Base-by-base conservation (phyloP, 75 land plant species). In the Cryptomeria japonica region DNA sequence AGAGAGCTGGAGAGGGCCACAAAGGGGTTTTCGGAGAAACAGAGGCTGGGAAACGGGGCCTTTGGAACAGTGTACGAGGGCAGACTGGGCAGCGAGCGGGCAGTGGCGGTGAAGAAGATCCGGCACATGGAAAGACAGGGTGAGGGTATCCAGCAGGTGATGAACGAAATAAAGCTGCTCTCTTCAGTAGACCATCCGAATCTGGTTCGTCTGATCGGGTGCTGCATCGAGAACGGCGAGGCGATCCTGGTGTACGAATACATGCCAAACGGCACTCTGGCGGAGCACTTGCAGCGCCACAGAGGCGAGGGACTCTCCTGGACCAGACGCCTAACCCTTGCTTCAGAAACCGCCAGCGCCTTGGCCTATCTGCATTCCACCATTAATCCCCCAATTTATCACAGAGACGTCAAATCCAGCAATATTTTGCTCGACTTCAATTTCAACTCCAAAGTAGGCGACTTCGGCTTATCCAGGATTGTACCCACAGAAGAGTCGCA, bases 371-470 rank as follows among this genome's bases (percentile, higher is more conserved):
- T 96, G n/a, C 97, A 96, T 80, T 89, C 95, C 1, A 90, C 92
- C 13, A 87, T 91, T 46, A 89, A 91, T 58, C 97, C 97, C 0
- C 96, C 96, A 68, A 95, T 96, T 14, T 96, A 90, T 55, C 97
- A 95, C 89, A 85, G 96, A 72, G 96, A 96, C 86, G 94, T 96
- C 38, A 96, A 96, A 84, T 96, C 97, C 32, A 95, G 92, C 90
- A 96, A 96, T 47, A 96, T 96, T 37, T 92, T 96, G 13, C 83
- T 96, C 56, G 96, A 96, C 75, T 70, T 86, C 85, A 89, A 87
- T 89, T 95, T 88, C 88, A 91, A 88, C 16, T 94, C 94, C 56
- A 97, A 97, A 83, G 93, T 97, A 10, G 99, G 96, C 0, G 97
- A 97, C 84, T 97, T 97, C 86, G 99, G 99, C 7, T 93, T 97